Evolutionary conservation across 2,329 filamentous ascomycete species (phyloP).

Genomic region (Xylogone sp.): DNA sequence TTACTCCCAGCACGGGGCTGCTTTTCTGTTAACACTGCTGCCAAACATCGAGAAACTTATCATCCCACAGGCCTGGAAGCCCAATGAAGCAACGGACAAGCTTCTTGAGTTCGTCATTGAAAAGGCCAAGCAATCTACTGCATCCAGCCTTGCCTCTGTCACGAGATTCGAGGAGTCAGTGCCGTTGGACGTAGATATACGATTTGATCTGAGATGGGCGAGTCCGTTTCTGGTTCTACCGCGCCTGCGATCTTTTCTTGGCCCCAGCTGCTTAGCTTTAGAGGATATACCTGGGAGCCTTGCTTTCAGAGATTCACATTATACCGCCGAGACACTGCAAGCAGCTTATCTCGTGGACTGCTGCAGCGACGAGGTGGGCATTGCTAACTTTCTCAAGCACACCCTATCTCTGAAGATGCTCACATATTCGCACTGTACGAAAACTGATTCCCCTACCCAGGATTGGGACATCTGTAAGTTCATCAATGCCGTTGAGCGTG

Average conservation of each 20-base stretch:
- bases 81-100: conserved; percentile 4
- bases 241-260: conserved; percentile 4
- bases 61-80: conserved; percentile 6
- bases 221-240: conserved; percentile 7
- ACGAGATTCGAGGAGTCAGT: conserved; percentile 2
- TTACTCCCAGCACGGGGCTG: conserved; percentile 7
- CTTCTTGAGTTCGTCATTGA: conserved; percentile 1
- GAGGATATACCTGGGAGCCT: not conserved
- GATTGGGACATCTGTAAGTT: conserved; percentile 13
- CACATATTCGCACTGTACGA: conserved; percentile 6
- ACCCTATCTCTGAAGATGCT: conserved; percentile 6
- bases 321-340: conserved; percentile 1
- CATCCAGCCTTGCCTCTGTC: conserved; percentile 4
- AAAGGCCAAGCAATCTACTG: conserved; percentile 1
- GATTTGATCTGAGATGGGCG: conserved; percentile 5
- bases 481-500: conserved; percentile 7
- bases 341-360: conserved; percentile 4
- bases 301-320: conserved; percentile 4
- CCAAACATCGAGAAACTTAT: conserved; percentile 8
- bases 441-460: not conserved
- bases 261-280: conserved; percentile 1
- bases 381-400: conserved; percentile 10
- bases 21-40: conserved; percentile 10
- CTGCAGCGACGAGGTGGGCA: conserved; percentile 7
- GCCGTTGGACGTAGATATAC: not conserved